Evolutionary conservation across 176 grass and related monocot genomes (phyloP).

Genomic region (Oryza coarctata): DNA sequence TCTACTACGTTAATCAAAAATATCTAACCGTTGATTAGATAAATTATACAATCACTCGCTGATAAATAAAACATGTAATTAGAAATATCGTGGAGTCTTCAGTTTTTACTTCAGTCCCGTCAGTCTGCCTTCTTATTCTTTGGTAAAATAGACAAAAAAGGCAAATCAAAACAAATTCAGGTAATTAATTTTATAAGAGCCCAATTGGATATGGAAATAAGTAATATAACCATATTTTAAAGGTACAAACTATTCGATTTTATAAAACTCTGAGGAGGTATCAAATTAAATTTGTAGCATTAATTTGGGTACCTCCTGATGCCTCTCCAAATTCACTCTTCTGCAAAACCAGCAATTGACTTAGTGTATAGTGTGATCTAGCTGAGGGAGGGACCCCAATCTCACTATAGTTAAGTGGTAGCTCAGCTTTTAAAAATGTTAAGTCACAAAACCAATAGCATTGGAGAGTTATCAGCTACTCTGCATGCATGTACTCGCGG

Average conservation of each 20-base stretch:
- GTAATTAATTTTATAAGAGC: background rate
- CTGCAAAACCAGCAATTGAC: background rate
- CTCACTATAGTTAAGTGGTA: background rate
- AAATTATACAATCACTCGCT: too few relatives aligned
- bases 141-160: background rate
- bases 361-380: background rate
- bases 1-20: too few relatives aligned
- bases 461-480: background rate
- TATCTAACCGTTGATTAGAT: too few relatives aligned
- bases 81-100: too few relatives aligned
- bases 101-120: too few relatives aligned
- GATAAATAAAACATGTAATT: too few relatives aligned
- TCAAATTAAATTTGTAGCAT: background rate
- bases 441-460: background rate
- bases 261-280: background rate
- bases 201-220: background rate
- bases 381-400: background rate
- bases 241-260: background rate
- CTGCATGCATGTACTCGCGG: background rate
- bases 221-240: background rate
- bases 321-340: background rate
- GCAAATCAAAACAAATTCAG: background rate
- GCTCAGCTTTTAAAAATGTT: background rate
- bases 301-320: background rate
- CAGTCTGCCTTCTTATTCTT: background rate